Conservation (phyloP, 202 grass and related monocot genomes). For the Tripidium arundinaceum region DNA sequence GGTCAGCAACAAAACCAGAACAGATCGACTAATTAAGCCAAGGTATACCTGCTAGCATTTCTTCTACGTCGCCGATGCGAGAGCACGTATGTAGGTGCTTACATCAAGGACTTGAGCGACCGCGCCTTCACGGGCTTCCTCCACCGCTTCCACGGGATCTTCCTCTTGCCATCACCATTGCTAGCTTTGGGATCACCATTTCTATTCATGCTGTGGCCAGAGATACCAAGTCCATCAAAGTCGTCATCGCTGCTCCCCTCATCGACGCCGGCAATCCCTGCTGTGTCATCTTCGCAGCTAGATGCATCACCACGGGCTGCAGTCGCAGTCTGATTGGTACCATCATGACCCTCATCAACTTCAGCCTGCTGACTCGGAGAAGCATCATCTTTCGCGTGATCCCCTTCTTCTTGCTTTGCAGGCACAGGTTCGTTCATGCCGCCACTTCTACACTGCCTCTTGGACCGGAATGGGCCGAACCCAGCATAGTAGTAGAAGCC, state of each 20-base stretch:
- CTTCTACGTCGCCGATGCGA: not conserved
- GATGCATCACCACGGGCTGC: not conserved
- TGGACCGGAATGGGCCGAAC: conserved; percentile 50
- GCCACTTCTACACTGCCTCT: conserved; percentile 21
- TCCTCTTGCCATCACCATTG: not conserved
- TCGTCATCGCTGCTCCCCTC: conserved; percentile 45
- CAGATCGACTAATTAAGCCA: not conserved
- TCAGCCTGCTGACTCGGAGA: not conserved
- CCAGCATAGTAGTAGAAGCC: conserved; percentile 80
- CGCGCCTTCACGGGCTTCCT: conserved; percentile 69
- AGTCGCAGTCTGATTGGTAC: not conserved
- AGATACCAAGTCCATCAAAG: not conserved
- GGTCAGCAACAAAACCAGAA: not conserved
- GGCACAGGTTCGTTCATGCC: not conserved
- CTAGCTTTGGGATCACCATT: not conserved
- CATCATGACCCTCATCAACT: not conserved
- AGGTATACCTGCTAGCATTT: not conserved
- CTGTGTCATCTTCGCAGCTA: not conserved
- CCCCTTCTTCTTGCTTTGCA: not conserved
- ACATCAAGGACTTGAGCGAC: conserved; percentile 78
- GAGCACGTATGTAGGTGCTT: not conserved
- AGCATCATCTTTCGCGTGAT: not conserved
- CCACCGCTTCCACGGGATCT: conserved; percentile 40
- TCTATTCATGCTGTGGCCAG: not conserved
- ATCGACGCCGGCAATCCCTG: conserved; percentile 22